Conservation (phyloP, 2,329 filamentous ascomycete genomes). For the Sordariomycetes sp. region DNA sequence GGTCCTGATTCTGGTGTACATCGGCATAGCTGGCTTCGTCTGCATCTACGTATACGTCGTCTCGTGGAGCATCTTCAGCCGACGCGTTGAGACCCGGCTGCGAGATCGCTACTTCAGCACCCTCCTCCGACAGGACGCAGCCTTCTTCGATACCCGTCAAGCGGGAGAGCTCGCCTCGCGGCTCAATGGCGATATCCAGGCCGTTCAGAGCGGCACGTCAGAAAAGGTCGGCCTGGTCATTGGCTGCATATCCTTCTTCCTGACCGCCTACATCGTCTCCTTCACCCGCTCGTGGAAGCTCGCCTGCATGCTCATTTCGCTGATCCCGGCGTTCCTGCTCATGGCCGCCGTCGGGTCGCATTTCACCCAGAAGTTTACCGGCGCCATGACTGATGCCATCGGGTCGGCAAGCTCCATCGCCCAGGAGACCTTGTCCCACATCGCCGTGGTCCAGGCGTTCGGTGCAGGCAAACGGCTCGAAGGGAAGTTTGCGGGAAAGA, state of each 20-base stretch:
- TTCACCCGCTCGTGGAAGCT: constrained; percentile 56
- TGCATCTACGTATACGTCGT: constrained; percentile 56
- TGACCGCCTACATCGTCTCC: constrained; percentile 57
- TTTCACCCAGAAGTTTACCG: constrained; percentile 42
- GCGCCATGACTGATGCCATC: constrained; percentile 40
- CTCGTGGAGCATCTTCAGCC: constrained; percentile 56
- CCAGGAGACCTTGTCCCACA: constrained; percentile 50
- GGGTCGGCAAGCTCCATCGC: constrained; percentile 53
- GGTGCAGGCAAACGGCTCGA: constrained; percentile 50
- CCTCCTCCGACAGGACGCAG: constrained; percentile 86
- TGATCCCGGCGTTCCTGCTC: constrained; percentile 53
- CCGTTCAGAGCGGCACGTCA: constrained; percentile 57
- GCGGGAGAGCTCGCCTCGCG: constrained; percentile 55
- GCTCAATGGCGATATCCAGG: constrained; percentile 56
- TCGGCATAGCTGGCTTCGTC: constrained; percentile 53
- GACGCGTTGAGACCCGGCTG: constrained; percentile 59
- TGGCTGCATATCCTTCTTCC: constrained; percentile 53
- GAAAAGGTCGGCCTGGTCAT: constrained; percentile 63
- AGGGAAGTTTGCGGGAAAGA: constrained; percentile 43
- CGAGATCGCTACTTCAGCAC: constrained; percentile 75
- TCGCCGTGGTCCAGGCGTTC: constrained; percentile 55
- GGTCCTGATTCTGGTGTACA: constrained; percentile 52
- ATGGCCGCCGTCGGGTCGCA: constrained; percentile 47
- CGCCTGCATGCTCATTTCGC: constrained; percentile 53
- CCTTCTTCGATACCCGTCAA: constrained; percentile 71